Evolutionary conservation across 305 asterid species (phyloP).

Genomic region (Withania somnifera): DNA sequence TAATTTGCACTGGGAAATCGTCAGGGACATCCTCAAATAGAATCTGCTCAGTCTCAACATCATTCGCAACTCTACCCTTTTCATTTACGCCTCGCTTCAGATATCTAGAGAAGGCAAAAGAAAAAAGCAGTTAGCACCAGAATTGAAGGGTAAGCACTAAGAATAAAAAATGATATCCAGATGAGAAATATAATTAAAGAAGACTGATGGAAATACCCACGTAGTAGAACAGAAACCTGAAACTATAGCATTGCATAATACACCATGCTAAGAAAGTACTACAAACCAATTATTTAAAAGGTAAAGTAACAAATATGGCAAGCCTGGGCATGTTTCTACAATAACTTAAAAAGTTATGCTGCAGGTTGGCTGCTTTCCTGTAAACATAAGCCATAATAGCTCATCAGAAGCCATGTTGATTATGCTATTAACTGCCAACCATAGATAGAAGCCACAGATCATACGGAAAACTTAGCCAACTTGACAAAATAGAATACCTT

Average conservation of each 20-base stretch:
- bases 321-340: not conserved
- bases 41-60: conserved; percentile 94
- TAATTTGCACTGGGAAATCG: conserved; percentile 57
- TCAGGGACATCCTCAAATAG: conserved; percentile 64
- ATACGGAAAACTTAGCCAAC: not conserved
- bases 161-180: not conserved
- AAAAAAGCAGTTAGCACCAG: conserved; percentile 1
- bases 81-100: conserved; percentile 92
- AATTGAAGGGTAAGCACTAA: not conserved
- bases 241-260: not conserved
- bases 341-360: not conserved
- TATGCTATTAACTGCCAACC: not conserved
- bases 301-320: not conserved
- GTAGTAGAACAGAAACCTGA: not conserved
- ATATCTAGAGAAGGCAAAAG: conserved; percentile 35
- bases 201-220: not conserved
- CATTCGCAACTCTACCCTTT: conserved; percentile 90
- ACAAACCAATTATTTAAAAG: not conserved
- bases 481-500: not conserved
- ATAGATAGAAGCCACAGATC: not conserved
- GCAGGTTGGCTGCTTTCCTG: not conserved
- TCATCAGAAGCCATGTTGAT: not conserved
- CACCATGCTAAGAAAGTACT: not conserved
- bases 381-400: not conserved
- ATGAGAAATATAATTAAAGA: not conserved